Conservation (phyloP, 2,329 filamentous ascomycete genomes). For the Hymenoscyphus fraxineus region DNA sequence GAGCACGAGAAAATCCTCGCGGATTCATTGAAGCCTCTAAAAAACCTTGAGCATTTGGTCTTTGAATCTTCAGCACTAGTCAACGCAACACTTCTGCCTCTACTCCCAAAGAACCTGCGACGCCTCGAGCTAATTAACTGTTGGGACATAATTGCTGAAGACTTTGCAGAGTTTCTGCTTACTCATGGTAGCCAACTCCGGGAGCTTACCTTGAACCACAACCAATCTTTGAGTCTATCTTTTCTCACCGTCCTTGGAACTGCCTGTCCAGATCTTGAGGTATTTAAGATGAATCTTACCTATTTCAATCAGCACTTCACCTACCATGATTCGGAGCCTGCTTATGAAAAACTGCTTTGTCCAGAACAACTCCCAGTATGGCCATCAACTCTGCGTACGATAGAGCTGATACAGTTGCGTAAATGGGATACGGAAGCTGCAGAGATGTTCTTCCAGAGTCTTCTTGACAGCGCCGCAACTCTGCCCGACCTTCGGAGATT, state of each 20-base stretch:
- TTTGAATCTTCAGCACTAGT: slow-evolving; percentile 74
- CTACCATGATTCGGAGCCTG: slow-evolving; percentile 68
- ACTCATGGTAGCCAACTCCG: slow-evolving; percentile 65
- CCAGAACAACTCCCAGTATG: slow-evolving; percentile 68
- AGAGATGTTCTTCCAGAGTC: slow-evolving; percentile 72
- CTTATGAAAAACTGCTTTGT: slow-evolving; percentile 66
- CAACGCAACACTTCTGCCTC: slow-evolving; percentile 62
- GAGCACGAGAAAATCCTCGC: slow-evolving; percentile 40
- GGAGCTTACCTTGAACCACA: slow-evolving; percentile 70
- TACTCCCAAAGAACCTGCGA: slow-evolving; percentile 62
- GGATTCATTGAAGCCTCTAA: slow-evolving; percentile 51
- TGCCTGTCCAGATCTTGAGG: slow-evolving; percentile 66
- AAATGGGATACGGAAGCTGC: slow-evolving; percentile 69
- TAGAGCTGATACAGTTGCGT: slow-evolving; percentile 75
- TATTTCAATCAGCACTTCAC: slow-evolving; percentile 69
- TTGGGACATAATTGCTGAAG: slow-evolving; percentile 65
- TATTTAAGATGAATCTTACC: slow-evolving; percentile 71
- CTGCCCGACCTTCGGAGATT: slow-evolving; percentile 67
- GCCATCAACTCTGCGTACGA: slow-evolving; percentile 65
- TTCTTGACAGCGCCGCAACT: slow-evolving; percentile 66
- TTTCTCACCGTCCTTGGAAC: slow-evolving; percentile 66
- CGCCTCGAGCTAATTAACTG: slow-evolving; percentile 76
- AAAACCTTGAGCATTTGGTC: slow-evolving; percentile 61
- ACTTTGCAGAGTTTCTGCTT: slow-evolving; percentile 61
- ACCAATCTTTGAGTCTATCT: slow-evolving; percentile 70